Evolutionary conservation across 371 early-diverging fungal species (phyloP).

Genomic region (Mortierella sp.): DNA sequence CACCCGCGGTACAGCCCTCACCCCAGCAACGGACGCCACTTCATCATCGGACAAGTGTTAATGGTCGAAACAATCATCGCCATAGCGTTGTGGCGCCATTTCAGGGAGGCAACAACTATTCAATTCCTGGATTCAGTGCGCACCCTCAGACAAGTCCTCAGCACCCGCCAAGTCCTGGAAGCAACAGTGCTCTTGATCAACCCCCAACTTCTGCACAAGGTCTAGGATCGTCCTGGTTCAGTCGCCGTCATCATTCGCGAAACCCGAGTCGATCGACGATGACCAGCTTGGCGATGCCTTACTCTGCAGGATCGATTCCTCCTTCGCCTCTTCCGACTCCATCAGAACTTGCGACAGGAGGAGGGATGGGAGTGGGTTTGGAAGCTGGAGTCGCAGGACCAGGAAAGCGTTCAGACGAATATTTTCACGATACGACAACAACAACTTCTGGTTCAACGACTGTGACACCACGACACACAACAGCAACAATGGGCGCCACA

Average conservation of each 20-base stretch:
- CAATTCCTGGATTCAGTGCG: constrained; percentile 39
- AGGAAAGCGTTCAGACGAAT: background rate
- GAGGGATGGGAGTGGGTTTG: background rate
- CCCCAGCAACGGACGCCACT: constrained; percentile 24
- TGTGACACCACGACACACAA: background rate
- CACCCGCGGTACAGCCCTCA: constrained; percentile 10
- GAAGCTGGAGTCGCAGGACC: background rate
- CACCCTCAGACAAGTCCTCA: constrained; percentile 18
- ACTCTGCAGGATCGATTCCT: constrained; percentile 12
- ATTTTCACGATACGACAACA: background rate
- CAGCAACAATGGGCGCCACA: background rate
- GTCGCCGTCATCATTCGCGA: constrained; percentile 28
- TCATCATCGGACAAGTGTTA: constrained; percentile 19
- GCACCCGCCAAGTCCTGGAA: constrained; percentile 23
- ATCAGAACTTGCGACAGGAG: constrained; percentile 10
- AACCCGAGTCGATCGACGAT: constrained; percentile 38
- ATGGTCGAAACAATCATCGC: constrained; percentile 14
- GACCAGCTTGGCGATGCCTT: constrained; percentile 6
- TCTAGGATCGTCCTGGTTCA: constrained; percentile 32
- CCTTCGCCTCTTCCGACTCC: constrained; percentile 24
- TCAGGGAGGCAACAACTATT: constrained; percentile 46
- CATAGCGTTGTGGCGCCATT: constrained; percentile 40
- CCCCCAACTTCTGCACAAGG: constrained; percentile 12
- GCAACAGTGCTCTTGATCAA: constrained; percentile 5
- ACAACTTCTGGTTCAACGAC: background rate